phyloP scores from a whole-genome alignment of 208 protist species.

The Willaertia magna region DNA sequence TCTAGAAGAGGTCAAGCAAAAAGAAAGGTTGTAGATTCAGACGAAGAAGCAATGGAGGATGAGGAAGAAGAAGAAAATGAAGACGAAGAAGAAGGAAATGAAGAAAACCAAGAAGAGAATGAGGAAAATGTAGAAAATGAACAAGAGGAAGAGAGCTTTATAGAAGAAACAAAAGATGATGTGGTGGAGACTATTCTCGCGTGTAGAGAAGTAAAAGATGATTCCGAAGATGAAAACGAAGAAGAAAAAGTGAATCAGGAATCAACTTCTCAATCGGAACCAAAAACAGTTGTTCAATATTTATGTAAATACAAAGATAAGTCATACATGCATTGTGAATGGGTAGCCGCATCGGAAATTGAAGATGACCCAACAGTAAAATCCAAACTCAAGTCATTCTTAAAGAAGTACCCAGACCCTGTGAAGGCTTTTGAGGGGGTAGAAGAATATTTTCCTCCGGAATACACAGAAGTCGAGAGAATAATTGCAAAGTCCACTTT shows the following conservation, averaged over 20 bases:
- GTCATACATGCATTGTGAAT: background rate
- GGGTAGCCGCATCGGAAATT: background rate
- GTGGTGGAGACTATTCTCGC: background rate
- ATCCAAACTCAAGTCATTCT: background rate
- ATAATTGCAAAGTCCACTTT: background rate
- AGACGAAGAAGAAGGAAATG: background rate
- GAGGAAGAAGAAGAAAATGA: background rate
- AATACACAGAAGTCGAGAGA: background rate
- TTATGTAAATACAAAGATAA: background rate
- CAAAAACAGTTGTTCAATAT: background rate
- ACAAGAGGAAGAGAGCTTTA: background rate
- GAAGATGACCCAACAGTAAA: background rate
- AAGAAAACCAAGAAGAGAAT: background rate
- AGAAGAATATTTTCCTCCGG: background rate
- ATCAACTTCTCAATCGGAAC: no score
- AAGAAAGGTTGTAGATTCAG: background rate
- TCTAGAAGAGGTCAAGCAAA: background rate
- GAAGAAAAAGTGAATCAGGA: no score
- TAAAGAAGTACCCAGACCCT: background rate
- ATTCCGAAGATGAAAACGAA: no score
- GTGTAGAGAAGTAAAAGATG: no score
- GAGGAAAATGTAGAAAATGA: background rate
- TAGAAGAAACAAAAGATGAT: background rate
- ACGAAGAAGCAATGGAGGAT: background rate
- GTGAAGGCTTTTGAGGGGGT: background rate